Percentiles rank a stretch among this genome's conserved stretches.
These are phyloP conservation scores for Cyberlindnera meyerae DNA, from an alignment of 805 yeast species.

Conservation along the genomic window DNA sequence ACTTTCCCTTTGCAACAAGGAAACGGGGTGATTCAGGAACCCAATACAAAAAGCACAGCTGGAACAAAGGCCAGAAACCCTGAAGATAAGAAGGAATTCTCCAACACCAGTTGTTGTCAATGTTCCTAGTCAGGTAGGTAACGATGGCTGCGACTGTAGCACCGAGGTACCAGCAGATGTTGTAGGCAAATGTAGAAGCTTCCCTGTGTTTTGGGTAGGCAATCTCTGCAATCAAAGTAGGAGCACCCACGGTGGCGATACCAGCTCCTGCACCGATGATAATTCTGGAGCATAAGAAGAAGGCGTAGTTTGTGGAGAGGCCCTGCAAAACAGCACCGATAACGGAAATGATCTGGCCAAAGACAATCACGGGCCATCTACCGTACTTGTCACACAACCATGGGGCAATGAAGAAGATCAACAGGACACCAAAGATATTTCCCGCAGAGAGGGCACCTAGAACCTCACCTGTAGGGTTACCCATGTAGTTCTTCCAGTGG, in stretches of 20 bases:
- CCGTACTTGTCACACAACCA: slow-evolving; percentile 35
- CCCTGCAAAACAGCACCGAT: slow-evolving; percentile 24
- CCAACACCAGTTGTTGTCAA: slow-evolving; percentile 37
- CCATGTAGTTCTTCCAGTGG: slow-evolving; percentile 35
- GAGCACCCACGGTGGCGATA: slow-evolving; percentile 38
- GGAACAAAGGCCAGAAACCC: slow-evolving; percentile 41
- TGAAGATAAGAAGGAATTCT: slow-evolving; percentile 50
- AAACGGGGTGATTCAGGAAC: slow-evolving; percentile 49
- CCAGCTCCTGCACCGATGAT: slow-evolving; percentile 39
- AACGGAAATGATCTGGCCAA: slow-evolving; percentile 16
- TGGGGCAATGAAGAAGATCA: slow-evolving; percentile 28
- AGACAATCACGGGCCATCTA: slow-evolving; percentile 27
- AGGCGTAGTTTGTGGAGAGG: slow-evolving; percentile 26
- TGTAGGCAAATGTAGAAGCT: slow-evolving; percentile 38
- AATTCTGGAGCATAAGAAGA: slow-evolving; percentile 30
- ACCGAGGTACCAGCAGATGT: slow-evolving; percentile 47
- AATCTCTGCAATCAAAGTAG: slow-evolving; percentile 45
- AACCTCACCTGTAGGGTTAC: slow-evolving; percentile 32
- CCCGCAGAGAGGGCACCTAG: slow-evolving; percentile 39
- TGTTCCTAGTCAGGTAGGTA: slow-evolving; percentile 24
- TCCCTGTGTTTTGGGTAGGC: slow-evolving; percentile 43
- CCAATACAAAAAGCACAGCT: slow-evolving; percentile 29
- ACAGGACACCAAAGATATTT: slow-evolving; percentile 35
- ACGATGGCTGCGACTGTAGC: slow-evolving; percentile 39
- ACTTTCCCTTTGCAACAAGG: slow-evolving; percentile 35